Evolutionary conservation across 2,329 filamentous ascomycete species (phyloP).

Genomic region (Fusarium sp.): DNA sequence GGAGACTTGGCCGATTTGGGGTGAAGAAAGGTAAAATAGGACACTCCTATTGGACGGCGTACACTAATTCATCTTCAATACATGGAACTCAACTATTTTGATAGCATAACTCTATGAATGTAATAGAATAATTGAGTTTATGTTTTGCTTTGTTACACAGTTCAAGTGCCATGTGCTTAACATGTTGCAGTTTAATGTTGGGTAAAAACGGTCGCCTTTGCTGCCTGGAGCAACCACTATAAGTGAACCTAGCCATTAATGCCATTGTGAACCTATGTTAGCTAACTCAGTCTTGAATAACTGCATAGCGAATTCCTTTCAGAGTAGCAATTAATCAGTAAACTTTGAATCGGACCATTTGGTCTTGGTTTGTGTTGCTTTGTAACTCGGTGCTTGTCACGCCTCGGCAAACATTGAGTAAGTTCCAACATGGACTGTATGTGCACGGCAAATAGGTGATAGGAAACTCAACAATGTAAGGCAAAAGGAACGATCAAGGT

Average conservation of each 20-base stretch:
- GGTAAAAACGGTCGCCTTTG: neutral
- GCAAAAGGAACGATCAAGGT: neutral
- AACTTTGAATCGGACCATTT: neutral
- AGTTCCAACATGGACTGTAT: neutral
- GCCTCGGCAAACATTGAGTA: neutral
- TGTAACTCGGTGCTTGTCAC: neutral
- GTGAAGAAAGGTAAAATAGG: conserved; percentile 6
- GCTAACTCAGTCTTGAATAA: neutral
- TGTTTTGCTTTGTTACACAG: no score
- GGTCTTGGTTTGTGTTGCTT: neutral
- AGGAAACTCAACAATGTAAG: neutral
- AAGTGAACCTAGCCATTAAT: neutral
- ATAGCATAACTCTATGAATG: neutral
- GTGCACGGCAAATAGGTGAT: neutral
- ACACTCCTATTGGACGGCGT: conserved; percentile 9
- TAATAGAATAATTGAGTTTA: neutral
- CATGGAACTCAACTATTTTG: neutral
- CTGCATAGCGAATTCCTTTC: neutral
- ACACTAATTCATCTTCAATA: neutral
- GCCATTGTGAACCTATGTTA: neutral
- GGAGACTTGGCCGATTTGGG: conserved; percentile 13
- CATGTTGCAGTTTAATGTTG: neutral
- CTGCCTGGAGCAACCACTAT: neutral
- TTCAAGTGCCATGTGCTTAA: neutral
- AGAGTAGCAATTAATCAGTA: neutral